phyloP scores from a whole-genome alignment of 2,329 filamentous ascomycete species.

The Penicillium sp. region DNA sequence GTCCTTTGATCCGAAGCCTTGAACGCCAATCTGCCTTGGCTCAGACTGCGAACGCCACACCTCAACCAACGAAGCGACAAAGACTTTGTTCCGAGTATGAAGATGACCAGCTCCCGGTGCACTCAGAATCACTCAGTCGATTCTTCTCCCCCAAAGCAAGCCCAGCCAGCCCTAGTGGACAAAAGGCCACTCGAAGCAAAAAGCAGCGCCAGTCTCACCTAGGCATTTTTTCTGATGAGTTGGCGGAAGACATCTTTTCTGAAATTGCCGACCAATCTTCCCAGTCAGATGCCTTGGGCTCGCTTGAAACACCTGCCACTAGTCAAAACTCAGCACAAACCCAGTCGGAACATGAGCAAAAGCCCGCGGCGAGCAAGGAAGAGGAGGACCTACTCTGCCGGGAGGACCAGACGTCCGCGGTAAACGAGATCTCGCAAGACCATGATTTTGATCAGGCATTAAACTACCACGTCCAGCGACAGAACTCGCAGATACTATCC shows the following conservation, averaged over 20 bases:
- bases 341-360: not conserved
- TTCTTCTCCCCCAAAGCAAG: conserved; percentile 40
- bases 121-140: conserved; percentile 38
- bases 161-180: conserved; percentile 37
- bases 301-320: not conserved
- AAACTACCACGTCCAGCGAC: conserved; percentile 32
- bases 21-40: conserved; percentile 38
- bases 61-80: conserved; percentile 46
- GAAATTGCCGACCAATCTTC: conserved; percentile 35
- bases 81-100: conserved; percentile 47
- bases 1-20: conserved; percentile 37
- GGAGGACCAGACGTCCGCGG: not conserved
- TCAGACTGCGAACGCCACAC: conserved; percentile 32
- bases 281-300: conserved; percentile 2
- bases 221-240: conserved; percentile 50
- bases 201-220: conserved; percentile 41
- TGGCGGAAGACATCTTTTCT: conserved; percentile 46
- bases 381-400: not conserved
- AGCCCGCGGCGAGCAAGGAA: not conserved
- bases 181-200: conserved; percentile 33
- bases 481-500: conserved; percentile 32
- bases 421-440: conserved; percentile 13
- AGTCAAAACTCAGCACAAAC: not conserved
- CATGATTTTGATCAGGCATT: conserved; percentile 29
- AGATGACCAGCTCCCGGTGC: conserved; percentile 29